Evolutionary conservation across 768 basidiomycete genomes (phyloP).

Genomic region (Tricholoma bakamatsutake): DNA sequence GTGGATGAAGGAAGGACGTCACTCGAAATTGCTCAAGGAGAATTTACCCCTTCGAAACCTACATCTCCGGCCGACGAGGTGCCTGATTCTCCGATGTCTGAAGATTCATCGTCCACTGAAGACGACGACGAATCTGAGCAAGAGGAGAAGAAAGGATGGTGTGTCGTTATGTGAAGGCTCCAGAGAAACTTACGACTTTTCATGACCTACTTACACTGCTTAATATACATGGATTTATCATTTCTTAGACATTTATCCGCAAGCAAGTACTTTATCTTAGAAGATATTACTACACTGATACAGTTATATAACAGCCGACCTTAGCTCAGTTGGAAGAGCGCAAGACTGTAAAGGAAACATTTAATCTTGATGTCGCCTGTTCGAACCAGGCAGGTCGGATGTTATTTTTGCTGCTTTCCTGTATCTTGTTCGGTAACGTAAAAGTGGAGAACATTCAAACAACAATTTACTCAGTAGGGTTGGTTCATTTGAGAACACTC

Average conservation of each 20-base stretch:
- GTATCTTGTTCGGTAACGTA: no score
- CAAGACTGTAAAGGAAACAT: conserved; percentile 34
- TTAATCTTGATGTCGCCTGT: conserved; percentile 13
- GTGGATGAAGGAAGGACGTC: conserved; percentile 40
- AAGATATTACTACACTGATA: neutral
- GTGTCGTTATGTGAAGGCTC: conserved; percentile 32
- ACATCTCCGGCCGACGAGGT: conserved; percentile 19
- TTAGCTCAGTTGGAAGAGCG: conserved; percentile 45
- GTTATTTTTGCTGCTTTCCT: no score
- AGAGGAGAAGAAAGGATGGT: conserved; percentile 32
- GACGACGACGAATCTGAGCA: conserved; percentile 16
- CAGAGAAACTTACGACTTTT: conserved; percentile 8
- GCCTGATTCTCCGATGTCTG: conserved; percentile 10
- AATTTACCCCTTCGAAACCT: conserved; percentile 33
- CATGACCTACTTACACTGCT: conserved; percentile 12
- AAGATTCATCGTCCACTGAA: conserved; percentile 8
- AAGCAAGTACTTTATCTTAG: neutral
- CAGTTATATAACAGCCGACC: conserved; percentile 17
- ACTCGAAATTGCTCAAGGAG: conserved; percentile 44
- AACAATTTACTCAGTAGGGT: no score
- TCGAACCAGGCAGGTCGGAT: conserved; percentile 4
- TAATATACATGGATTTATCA: conserved; percentile 8
- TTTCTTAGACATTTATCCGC: conserved; percentile 4
- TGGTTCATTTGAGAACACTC: no score
- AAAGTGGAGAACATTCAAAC: no score